Evolutionary conservation across 202 grass and related monocot genomes (phyloP), one percentile per base, ranked within the genome.

Genomic region (Schoenoplectus triqueter): DNA sequence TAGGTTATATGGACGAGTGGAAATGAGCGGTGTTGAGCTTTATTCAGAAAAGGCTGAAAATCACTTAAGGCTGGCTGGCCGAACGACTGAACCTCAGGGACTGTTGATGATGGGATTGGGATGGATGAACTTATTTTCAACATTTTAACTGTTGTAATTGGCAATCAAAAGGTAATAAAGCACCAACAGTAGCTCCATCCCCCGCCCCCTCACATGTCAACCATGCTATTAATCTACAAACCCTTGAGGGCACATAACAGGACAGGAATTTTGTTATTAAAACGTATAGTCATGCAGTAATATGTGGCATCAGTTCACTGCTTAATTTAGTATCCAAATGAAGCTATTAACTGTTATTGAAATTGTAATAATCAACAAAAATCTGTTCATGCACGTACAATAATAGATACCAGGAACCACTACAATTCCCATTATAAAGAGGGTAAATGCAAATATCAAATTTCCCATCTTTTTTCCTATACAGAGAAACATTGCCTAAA

Each of bases 401-500:
- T 49, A 6, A 48, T 18, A 8, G 5, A 46, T 17, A 70, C 42
- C 11, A 47, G 3, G 5, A 71, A 42, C 68, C 15, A 42, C 15
- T 17, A 47, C 18, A 48, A 48, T 71, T 48, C 15, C 68, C 44
- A 48, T 71, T 48, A 71, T 48, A 3, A 41, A 67, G 64, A 15
- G 66, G 40, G 41, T 39, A 73, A 3, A 73, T 10, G 51, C 51
- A 77, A 14, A 10, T 77, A 22, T 77, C 11, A 4, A 41, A 41
- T 59, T 78, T 78, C 52, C 52, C 59, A 78, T 73, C 6, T 78
- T 78, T 78, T 13, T 59, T 57, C 20, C 74, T 60, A 59, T 56
- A 44, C 13, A 47, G 11, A 19, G 11, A 50, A 76, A 82, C 50
- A 68, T 40, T 50, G 7, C 81, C 85, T 59, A 87, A 66, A 83